Conservation (phyloP, 2,329 filamentous ascomycete species). For the Aspergillus pseudoterreus region DNA sequence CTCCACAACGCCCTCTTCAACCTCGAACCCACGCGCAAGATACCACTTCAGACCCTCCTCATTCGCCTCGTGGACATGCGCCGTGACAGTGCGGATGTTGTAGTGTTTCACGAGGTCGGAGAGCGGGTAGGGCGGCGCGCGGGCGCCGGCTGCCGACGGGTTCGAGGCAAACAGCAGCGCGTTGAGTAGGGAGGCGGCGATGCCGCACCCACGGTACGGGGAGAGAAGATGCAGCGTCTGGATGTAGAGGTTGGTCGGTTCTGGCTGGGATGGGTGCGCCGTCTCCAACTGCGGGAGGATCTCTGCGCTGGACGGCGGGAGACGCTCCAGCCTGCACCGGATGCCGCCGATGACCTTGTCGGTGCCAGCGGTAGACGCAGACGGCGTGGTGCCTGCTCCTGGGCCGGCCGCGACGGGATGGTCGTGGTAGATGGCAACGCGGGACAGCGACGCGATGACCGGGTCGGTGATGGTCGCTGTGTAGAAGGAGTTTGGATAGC, state of each 20-base stretch:
- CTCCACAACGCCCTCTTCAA: slow-evolving; percentile 48
- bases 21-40: slow-evolving; percentile 52
- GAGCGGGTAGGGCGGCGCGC: slow-evolving; percentile 15
- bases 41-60: slow-evolving; percentile 61
- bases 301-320: slow-evolving; percentile 15
- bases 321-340: slow-evolving; percentile 43
- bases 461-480: slow-evolving; percentile 56
- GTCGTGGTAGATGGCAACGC: slow-evolving; percentile 58
- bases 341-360: slow-evolving; percentile 49
- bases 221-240: slow-evolving; percentile 58
- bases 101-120: slow-evolving; percentile 46
- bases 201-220: slow-evolving; percentile 55
- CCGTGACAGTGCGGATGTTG: slow-evolving; percentile 51
- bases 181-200: slow-evolving; percentile 55
- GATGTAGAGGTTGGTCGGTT: slow-evolving; percentile 53
- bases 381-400: slow-evolving; percentile 7
- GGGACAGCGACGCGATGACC: slow-evolving; percentile 50
- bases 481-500: slow-evolving; percentile 61
- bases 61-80: slow-evolving; percentile 64
- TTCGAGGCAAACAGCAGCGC: slow-evolving; percentile 31
- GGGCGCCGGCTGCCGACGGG: slow-evolving; percentile 4
- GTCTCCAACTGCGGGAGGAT: slow-evolving; percentile 1
- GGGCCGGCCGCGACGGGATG: slow-evolving; percentile 32
- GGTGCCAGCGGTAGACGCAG: slow-evolving; percentile 22
- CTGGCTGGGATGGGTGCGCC: slow-evolving; percentile 2